Conservation (phyloP, 2,329 filamentous ascomycete species). For the Hypoxylon sp. region DNA sequence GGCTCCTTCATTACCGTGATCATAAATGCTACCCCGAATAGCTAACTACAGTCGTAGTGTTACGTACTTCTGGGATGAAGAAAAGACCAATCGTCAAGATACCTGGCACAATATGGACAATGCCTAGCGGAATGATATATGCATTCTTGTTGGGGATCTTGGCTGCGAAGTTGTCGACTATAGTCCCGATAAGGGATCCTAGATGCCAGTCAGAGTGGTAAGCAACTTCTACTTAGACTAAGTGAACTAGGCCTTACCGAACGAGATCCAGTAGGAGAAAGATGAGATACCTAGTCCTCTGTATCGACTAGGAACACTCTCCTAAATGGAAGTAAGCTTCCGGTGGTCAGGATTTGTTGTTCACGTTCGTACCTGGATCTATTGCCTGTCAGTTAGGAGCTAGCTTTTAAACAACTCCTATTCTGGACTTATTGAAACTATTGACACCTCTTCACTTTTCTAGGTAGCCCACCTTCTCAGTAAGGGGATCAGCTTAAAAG, state of each 20-base stretch:
- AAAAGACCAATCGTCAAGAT: constrained; percentile 49
- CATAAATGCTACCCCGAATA: no score
- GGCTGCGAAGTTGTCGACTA: constrained; percentile 59
- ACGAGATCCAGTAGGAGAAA: constrained; percentile 58
- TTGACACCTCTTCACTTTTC: no score
- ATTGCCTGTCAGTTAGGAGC: constrained; percentile 26
- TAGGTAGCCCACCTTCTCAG: no score
- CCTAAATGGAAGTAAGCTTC: constrained; percentile 42
- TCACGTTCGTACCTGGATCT: constrained; percentile 33
- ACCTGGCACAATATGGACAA: constrained; percentile 48
- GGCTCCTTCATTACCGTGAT: no score
- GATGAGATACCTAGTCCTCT: constrained; percentile 57
- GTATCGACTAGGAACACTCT: constrained; percentile 56
- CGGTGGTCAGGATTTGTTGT: background rate
- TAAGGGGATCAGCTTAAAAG: background rate
- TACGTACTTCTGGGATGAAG: constrained; percentile 54
- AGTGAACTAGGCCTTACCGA: constrained; percentile 47
- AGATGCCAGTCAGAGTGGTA: constrained; percentile 35
- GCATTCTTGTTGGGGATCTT: constrained; percentile 38
- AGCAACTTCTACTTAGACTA: background rate
- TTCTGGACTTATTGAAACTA: no score
- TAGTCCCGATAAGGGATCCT: constrained; percentile 58
- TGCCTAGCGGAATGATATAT: constrained; percentile 44
- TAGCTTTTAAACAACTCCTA: no score
- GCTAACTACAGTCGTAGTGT: no score